Percentiles rank a stretch among this genome's conserved stretches.
Conservation (phyloP, 208 protist genomes). For the Balamuthia mandrillaris region DNA sequence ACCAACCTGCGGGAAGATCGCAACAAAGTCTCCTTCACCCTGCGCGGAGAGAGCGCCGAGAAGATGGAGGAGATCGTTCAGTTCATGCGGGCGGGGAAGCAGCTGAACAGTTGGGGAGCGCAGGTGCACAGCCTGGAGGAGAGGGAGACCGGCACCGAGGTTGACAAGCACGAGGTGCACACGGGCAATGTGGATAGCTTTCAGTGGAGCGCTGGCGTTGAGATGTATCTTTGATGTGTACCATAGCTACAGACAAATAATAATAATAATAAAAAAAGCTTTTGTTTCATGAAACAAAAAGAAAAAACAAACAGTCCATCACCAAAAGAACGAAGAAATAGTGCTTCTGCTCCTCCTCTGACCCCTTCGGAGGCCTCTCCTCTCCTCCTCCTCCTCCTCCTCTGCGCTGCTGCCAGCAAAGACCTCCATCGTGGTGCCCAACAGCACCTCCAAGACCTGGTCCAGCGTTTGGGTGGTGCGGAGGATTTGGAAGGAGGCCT, state of each 20-base stretch:
- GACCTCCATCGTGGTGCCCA: neutral
- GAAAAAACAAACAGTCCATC: no score
- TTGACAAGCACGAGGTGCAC: neutral
- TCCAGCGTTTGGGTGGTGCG: slow-evolving; percentile 10
- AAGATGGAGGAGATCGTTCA: neutral
- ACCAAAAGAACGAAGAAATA: no score
- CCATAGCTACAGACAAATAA: no score
- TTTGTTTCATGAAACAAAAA: no score
- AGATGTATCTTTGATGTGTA: slow-evolving; percentile 26
- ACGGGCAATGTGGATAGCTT: neutral
- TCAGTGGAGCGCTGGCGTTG: neutral
- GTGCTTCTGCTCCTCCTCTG: no score
- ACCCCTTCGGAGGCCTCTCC: no score
- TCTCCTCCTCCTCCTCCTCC: no score
- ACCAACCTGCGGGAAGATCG: neutral
- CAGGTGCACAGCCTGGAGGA: neutral
- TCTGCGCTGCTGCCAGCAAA: no score
- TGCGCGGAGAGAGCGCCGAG: neutral
- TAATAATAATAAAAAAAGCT: no score
- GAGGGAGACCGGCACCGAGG: neutral
- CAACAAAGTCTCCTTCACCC: neutral
- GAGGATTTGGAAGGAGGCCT: slow-evolving; percentile 11
- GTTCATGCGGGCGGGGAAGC: neutral
- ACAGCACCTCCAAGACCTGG: neutral
- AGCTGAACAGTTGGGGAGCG: neutral